phyloP scores from a whole-genome alignment of 2,329 filamentous ascomycete genomes.

The Paracoccidioides brasiliensis region DNA sequence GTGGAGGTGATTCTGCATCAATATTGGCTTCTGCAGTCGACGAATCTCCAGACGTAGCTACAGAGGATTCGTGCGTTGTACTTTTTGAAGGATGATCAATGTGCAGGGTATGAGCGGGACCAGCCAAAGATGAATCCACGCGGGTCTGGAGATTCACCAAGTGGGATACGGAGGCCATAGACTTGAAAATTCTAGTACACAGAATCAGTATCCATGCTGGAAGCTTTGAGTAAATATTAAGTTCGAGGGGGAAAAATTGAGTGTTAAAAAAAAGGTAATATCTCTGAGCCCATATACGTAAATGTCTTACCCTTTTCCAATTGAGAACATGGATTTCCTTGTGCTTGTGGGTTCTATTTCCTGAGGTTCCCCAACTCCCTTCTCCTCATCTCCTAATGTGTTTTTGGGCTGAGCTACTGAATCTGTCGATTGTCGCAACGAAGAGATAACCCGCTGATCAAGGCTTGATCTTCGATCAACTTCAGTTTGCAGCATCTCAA shows the following conservation, averaged over 20 bases:
- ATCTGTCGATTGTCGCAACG: conserved; percentile 26
- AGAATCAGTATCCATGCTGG: not conserved
- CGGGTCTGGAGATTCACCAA: not conserved
- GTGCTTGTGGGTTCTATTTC: not conserved
- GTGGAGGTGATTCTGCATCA: not conserved
- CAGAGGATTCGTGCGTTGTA: not conserved
- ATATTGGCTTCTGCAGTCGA: not conserved
- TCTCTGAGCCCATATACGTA: no score
- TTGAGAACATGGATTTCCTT: not conserved
- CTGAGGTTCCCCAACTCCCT: not conserved
- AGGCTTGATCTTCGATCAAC: conserved; percentile 23
- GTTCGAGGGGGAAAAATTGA: not conserved
- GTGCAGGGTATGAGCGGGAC: not conserved
- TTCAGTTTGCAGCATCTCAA: conserved; percentile 10
- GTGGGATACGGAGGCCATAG: not conserved
- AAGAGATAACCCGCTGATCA: conserved; percentile 4
- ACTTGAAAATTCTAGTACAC: not conserved
- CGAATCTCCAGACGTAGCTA: not conserved
- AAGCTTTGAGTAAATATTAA: not conserved
- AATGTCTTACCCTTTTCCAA: not conserved
- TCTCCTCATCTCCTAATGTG: not conserved
- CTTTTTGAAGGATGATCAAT: not conserved
- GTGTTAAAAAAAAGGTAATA: not conserved
- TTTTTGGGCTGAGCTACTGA: conserved; percentile 11
- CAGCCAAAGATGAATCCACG: not conserved